phyloP scores from a whole-genome alignment of 1,284 basidiomycete genomes.

The Pyrrhoderma noxium region DNA sequence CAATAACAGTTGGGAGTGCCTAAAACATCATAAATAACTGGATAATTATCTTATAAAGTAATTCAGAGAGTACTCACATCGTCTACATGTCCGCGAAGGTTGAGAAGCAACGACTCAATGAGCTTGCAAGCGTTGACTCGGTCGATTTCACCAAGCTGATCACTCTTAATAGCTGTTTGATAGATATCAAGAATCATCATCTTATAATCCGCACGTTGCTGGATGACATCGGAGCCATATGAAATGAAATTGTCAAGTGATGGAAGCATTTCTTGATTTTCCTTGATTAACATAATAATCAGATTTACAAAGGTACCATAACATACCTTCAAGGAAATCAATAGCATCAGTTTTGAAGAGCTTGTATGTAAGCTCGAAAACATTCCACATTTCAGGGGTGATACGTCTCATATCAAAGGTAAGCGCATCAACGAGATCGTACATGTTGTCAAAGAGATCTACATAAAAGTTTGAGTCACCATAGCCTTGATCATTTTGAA shows the following conservation, averaged over 20 bases:
- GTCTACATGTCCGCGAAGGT: slow-evolving; percentile 70
- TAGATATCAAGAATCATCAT: slow-evolving; percentile 84
- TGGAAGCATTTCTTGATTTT: slow-evolving; percentile 76
- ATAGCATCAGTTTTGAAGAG: slow-evolving; percentile 81
- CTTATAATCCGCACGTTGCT: slow-evolving; percentile 66
- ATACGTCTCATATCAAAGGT: slow-evolving; percentile 79
- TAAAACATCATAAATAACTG: slow-evolving; percentile 19
- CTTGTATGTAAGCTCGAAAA: slow-evolving; percentile 78
- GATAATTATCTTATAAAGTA: background rate
- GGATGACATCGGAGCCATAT: slow-evolving; percentile 74
- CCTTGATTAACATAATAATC: background rate
- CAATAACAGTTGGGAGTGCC: slow-evolving; percentile 51
- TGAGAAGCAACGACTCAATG: slow-evolving; percentile 76
- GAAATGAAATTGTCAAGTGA: slow-evolving; percentile 87
- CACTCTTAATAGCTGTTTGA: slow-evolving; percentile 63
- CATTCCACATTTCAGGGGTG: slow-evolving; percentile 78
- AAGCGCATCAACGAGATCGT: slow-evolving; percentile 78
- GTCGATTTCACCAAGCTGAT: slow-evolving; percentile 77
- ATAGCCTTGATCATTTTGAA: background rate
- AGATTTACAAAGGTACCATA: background rate
- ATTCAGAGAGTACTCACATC: slow-evolving; percentile 42
- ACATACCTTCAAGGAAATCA: slow-evolving; percentile 75
- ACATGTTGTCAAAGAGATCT: slow-evolving; percentile 88
- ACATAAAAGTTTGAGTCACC: slow-evolving; percentile 4
- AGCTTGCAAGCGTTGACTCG: slow-evolving; percentile 81